Percentiles rank a stretch among this genome's conserved stretches.
Evolutionary conservation across 768 basidiomycete genomes (phyloP).

Genomic region (Collybiopsis confluens): DNA sequence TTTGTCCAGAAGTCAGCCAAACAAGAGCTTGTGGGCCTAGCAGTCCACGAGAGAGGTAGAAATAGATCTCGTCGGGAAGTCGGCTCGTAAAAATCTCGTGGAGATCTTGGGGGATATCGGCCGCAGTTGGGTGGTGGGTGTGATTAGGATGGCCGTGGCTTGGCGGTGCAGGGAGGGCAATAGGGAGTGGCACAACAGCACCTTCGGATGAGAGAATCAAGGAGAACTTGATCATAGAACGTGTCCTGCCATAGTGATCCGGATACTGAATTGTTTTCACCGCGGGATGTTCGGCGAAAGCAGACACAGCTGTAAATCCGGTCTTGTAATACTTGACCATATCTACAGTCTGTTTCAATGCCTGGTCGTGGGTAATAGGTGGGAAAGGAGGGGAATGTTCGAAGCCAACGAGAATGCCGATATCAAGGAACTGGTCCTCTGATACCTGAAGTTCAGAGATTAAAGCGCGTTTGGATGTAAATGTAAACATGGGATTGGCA

Average conservation of each 20-base stretch:
- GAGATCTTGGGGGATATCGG: slow-evolving; percentile 86
- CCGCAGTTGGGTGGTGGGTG: slow-evolving; percentile 67
- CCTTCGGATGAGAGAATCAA: slow-evolving; percentile 89
- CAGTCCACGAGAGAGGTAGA: slow-evolving; percentile 90
- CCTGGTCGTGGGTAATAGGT: slow-evolving; percentile 75
- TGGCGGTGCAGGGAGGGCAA: slow-evolving; percentile 53
- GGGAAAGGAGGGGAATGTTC: slow-evolving; percentile 79
- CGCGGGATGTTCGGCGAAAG: slow-evolving; percentile 76
- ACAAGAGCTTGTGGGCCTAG: slow-evolving; percentile 85
- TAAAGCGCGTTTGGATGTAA: slow-evolving; percentile 74
- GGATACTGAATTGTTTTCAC: slow-evolving; percentile 76
- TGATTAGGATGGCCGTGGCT: slow-evolving; percentile 48
- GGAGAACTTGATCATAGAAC: slow-evolving; percentile 89
- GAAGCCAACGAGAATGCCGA: slow-evolving; percentile 88
- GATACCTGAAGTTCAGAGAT: slow-evolving; percentile 52
- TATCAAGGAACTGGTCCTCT: slow-evolving; percentile 93
- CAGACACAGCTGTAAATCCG: slow-evolving; percentile 74
- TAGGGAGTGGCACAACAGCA: slow-evolving; percentile 70
- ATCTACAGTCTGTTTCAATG: slow-evolving; percentile 81
- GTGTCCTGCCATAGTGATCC: slow-evolving; percentile 85
- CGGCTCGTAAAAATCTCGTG: slow-evolving; percentile 94
- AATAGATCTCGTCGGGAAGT: slow-evolving; percentile 94
- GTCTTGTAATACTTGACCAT: slow-evolving; percentile 93
- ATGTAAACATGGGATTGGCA: slow-evolving; percentile 71
- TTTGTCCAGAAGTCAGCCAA: slow-evolving; percentile 89